Evolutionary conservation across 1,139 yeast species (phyloP), one percentile per base, ranked within the genome.

Genomic region (Sugiyamaella neomexicana): DNA sequence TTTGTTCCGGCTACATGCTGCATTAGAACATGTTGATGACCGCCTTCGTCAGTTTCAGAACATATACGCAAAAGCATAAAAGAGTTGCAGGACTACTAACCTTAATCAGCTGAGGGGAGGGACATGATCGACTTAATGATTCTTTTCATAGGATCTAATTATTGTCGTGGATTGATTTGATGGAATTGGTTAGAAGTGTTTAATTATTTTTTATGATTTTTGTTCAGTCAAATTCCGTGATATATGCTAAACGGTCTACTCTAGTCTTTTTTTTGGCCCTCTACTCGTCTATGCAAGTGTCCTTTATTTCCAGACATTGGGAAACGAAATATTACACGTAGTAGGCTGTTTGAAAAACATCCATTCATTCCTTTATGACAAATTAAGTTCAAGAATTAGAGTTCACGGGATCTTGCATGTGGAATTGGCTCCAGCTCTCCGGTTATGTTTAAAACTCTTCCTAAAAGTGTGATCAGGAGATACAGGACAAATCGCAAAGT

Each of bases 371-470:
- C 47, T 44, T 31, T 32, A 31, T 44, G 10, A n/a, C 13, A n/a
- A 23, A 20, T 36, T 20, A 20, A 36, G 48, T 45, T 45, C 29
- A 20, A 10, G 12, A 25, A 32, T 23, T 45, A n/a, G 15, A 25
- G 32, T 45, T 45, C 13, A 20, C 48, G 48, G 48, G 38, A 34
- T 45, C 48, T 36, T 45, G 48, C 48, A 45, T 45, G 27, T 34
- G 31, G 32, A 17, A 37, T 37, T 45, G 48, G 48, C 48, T 45
- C 48, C 48, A 45, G 48, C 48, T 45, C 41, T 45, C 29, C 16
- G 48, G 48, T 10, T 34, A 45, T 45, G 27, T 12, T 36, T 31
- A 8, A 5, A 15, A 44, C 25, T 16, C 23, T 4, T 27, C 34
- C 7, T 27, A 23, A n/a, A 15, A 12, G 32, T 13, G 16, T 13